Base-by-base conservation (phyloP, 306 rosid species). In the Gastrolobium villosum region DNA sequence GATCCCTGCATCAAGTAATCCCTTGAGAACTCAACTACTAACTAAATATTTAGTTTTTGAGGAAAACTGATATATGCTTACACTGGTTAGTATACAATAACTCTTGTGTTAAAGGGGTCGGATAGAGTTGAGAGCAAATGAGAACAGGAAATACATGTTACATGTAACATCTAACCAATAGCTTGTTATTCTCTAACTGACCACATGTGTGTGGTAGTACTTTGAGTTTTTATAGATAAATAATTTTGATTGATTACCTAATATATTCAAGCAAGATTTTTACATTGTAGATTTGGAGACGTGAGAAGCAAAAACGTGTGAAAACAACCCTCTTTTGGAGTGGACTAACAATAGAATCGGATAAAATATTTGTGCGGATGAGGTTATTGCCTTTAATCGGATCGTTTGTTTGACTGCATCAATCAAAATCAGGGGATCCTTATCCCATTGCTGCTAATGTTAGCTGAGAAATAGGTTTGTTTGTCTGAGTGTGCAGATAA, bases 391-490 rank as follows among this genome's bases (percentile, higher is more conserved):
- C 64, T 39, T 67, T 0, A 68, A 4, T 35, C 6, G 63, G 66
- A 76, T 53, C 0, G 8, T 10, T 39, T 49, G 41, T 75, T 82
- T 75, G 68, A 70, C 81, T 9, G 4, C 35, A 28, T 13, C 40
- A 49, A 46, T 31, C 20, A 5, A 30, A 36, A 37, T 50, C 28
- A 6, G 43, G 59, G 54, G 41, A 62, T 76, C 64, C 79, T 76
- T 82, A 63, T 82, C 79, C 37, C 31, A 35, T 55, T 46, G 37
- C 36, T 45, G 14, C 39, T 15, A 54, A 71, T 65, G 37, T 5
- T 55, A 55, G 75, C 64, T 63, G 70, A 14, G 78, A 70, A 76
- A 74, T 62, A 43, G 79, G 70, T 77, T 26, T 44, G 36, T 40
- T 49, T 46, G 11, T 34, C 26, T 20, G 26, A 36, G 5, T 30